These are phyloP conservation scores for Calendula officinalis DNA, from an alignment of 129 eudicot genomes.

Conservation along the genomic window DNA sequence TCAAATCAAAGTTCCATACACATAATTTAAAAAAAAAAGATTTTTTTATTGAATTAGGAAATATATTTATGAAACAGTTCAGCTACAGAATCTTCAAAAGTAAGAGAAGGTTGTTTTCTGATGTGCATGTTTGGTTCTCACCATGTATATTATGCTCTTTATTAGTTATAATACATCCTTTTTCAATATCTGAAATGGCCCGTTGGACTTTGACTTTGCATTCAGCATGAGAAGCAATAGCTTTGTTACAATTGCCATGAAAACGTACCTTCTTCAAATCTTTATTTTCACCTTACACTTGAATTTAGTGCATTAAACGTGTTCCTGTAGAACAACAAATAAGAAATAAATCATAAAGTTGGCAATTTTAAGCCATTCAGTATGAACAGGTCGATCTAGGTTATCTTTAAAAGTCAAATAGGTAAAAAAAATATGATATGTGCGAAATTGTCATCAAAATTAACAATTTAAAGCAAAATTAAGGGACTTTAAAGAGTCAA, in stretches of 20 bases:
- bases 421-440: too few relatives aligned
- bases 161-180: constrained; percentile 38
- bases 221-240: constrained; percentile 43
- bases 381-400: too few relatives aligned
- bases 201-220: constrained; percentile 45
- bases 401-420: too few relatives aligned
- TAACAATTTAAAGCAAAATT: too few relatives aligned
- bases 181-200: constrained; percentile 45
- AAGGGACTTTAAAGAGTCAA: too few relatives aligned
- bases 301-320: too few relatives aligned
- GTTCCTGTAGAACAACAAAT: too few relatives aligned
- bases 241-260: constrained; percentile 43
- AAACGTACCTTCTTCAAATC: too few relatives aligned
- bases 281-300: too few relatives aligned
- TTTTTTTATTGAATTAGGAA: neutral
- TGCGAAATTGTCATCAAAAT: too few relatives aligned
- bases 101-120: constrained; percentile 42
- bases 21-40: constrained; percentile 36
- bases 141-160: constrained; percentile 46
- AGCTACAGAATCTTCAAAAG: constrained; percentile 53
- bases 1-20: constrained; percentile 52
- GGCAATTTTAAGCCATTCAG: too few relatives aligned
- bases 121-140: constrained; percentile 34
- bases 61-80: constrained; percentile 60
- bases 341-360: too few relatives aligned